phyloP scores from a whole-genome alignment of 495 filamentous ascomycete genomes.

The Penicillium coffeae region DNA sequence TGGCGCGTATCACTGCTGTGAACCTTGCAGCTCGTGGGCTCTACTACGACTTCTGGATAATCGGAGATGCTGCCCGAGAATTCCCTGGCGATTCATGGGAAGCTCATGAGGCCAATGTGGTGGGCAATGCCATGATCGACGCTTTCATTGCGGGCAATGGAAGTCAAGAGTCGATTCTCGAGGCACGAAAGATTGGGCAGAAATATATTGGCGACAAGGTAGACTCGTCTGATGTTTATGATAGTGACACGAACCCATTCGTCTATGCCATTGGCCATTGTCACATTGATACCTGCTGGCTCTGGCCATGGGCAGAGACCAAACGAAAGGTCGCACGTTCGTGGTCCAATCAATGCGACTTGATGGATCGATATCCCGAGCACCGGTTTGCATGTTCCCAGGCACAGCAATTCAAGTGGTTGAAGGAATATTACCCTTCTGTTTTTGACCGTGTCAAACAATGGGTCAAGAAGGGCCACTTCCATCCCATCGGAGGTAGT shows the following conservation, averaged over 20 bases:
- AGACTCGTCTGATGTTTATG: conserved; percentile 80
- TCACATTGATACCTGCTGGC: conserved; percentile 96
- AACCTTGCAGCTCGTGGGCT: conserved; percentile 80
- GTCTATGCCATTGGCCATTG: conserved; percentile 92
- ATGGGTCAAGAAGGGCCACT: conserved; percentile 84
- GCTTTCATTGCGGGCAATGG: conserved; percentile 75
- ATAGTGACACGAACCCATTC: conserved; percentile 63
- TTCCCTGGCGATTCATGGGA: conserved; percentile 80
- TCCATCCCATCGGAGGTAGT: conserved; percentile 93
- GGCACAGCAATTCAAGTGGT: conserved; percentile 97
- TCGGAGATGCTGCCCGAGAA: conserved; percentile 80
- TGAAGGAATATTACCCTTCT: conserved; percentile 81
- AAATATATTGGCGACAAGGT: conserved; percentile 78
- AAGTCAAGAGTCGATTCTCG: conserved; percentile 68
- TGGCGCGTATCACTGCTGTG: conserved; percentile 84
- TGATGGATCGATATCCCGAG: conserved; percentile 93
- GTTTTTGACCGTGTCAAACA: conserved; percentile 85
- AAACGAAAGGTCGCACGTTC: conserved; percentile 95
- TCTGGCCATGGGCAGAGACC: conserved; percentile 99
- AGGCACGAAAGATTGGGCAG: conserved; percentile 75
- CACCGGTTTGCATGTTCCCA: conserved; percentile 88
- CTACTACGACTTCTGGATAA: conserved; percentile 91
- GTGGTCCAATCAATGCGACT: conserved; percentile 91
- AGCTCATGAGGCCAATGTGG: conserved; percentile 76
- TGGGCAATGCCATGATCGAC: conserved; percentile 84